These are phyloP conservation scores for Cinnamomum micranthum DNA, from an alignment of 164 flowering plant genomes.

Conservation along the genomic window DNA sequence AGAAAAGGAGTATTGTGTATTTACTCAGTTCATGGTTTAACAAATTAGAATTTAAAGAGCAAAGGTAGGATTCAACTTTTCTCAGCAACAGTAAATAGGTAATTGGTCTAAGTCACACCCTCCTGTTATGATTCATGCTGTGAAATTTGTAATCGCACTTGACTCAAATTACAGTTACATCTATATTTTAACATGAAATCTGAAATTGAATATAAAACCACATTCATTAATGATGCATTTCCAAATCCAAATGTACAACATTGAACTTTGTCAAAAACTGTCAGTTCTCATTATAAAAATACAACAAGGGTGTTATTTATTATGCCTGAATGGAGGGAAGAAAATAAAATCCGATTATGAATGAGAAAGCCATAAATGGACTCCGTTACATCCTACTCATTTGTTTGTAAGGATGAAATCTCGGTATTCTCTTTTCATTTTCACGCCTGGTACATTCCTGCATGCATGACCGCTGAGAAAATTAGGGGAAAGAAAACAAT, in stretches of 20 bases:
- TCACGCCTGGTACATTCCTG: conserved; percentile 94
- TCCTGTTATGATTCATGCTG: no score
- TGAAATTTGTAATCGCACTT: no score
- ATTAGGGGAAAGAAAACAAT: background rate
- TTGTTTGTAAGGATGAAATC: conserved; percentile 79
- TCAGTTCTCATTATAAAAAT: background rate
- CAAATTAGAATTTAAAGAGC: no score
- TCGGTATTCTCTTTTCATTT: conserved; percentile 97
- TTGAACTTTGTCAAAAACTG: background rate
- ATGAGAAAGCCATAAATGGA: background rate
- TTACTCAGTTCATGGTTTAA: no score
- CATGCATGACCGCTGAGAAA: conserved; percentile 17
- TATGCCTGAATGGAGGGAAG: conserved; percentile 12
- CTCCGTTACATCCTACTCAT: conserved; percentile 28
- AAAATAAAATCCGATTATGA: conserved; percentile 37
- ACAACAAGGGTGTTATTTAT: conserved; percentile 17
- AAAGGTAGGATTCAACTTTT: no score
- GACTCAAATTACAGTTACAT: background rate
- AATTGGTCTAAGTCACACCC: no score
- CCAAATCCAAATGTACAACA: background rate
- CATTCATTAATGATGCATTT: no score
- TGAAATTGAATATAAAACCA: conserved; percentile 1
- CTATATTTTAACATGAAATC: background rate
- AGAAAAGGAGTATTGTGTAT: no score
- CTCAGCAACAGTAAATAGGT: no score